Base-by-base conservation (phyloP, 139 green algal species). In the Coelastrella sp. region DNA sequence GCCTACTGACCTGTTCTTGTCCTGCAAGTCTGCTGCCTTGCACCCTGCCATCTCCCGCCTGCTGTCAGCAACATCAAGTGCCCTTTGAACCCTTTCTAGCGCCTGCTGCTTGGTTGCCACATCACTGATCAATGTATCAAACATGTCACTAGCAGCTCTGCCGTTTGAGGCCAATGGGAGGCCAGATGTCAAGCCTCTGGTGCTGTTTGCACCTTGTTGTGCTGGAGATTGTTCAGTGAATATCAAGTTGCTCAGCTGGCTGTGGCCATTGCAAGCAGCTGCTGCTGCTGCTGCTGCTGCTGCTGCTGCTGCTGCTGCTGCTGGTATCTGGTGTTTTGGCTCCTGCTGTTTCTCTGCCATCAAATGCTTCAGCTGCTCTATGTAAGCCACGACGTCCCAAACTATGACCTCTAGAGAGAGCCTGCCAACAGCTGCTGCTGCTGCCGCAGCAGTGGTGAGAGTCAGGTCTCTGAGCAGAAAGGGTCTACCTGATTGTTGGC, bases 41-140 rank as follows among this genome's bases (percentile, higher is more conserved):
- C 88, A 93, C 0, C 58, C 78, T 15, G 91, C 86, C 17, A 93
- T 72, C 90, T 95, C 91, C 0, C 35, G 0, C 35, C 90, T 79
- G 20, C 70, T 78, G 22, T 91, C 91, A 20, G 91, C 35, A 14
- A 81, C 63, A 60, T 94, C 92, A 60, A 84, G 57, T 27, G 78
- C 72, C 8, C 91, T 80, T 19, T 92, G 73, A 17, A 95, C 49
- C 25, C 72, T 83, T 6, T 93, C 94, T 72, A 96, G 22, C 6
- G 87, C 84, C 63, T 90, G 68, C 89, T 95, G 92, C 88, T 93
- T 94, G 0, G 59, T 17, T 5, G 92, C 27, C 19, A 91, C 49
- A 68, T 95, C 92, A 27, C 87, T 75, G 6, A 93, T 80, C 83
- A 94, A 70, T 27, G 85, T 81, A 22, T 89, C 88, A 56, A 93